phyloP scores from a whole-genome alignment of 805 yeast species.

The Candida chauliodis region DNA sequence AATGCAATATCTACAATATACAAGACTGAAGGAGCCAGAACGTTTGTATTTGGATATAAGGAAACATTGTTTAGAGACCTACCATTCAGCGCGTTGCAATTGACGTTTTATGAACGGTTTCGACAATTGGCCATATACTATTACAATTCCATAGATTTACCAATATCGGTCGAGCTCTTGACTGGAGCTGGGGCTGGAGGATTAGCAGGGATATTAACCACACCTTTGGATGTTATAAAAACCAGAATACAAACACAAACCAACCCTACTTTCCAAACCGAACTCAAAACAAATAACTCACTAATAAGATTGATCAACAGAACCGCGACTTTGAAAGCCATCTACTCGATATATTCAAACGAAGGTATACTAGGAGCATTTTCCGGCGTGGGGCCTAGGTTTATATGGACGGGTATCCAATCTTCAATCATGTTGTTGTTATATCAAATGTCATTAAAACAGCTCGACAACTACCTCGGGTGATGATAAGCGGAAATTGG shows the following conservation, averaged over 20 bases:
- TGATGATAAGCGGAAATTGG: background rate
- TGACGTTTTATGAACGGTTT: constrained; percentile 89
- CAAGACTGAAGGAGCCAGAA: constrained; percentile 64
- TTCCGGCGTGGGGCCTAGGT: constrained; percentile 94
- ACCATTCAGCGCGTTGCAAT: constrained; percentile 94
- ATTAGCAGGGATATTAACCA: constrained; percentile 80
- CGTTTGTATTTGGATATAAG: constrained; percentile 87
- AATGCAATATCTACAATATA: constrained; percentile 69
- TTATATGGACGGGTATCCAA: constrained; percentile 94
- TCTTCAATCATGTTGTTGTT: constrained; percentile 89
- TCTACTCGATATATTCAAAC: constrained; percentile 47
- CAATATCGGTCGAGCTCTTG: constrained; percentile 58
- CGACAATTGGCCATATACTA: constrained; percentile 54
- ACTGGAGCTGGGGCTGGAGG: constrained; percentile 98
- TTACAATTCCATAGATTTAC: constrained; percentile 40
- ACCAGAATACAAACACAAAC: constrained; percentile 91
- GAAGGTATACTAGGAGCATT: constrained; percentile 83
- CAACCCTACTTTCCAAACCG: constrained; percentile 10
- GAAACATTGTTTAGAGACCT: constrained; percentile 90
- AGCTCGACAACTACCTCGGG: constrained; percentile 31
- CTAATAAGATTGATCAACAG: constrained; percentile 13
- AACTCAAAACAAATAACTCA: constrained; percentile 1
- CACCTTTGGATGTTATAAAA: constrained; percentile 89
- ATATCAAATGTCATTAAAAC: constrained; percentile 73
- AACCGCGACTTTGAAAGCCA: constrained; percentile 29